Base-by-base conservation (phyloP, 2,329 filamentous ascomycete species). In the Tolypocladium amazonense region DNA sequence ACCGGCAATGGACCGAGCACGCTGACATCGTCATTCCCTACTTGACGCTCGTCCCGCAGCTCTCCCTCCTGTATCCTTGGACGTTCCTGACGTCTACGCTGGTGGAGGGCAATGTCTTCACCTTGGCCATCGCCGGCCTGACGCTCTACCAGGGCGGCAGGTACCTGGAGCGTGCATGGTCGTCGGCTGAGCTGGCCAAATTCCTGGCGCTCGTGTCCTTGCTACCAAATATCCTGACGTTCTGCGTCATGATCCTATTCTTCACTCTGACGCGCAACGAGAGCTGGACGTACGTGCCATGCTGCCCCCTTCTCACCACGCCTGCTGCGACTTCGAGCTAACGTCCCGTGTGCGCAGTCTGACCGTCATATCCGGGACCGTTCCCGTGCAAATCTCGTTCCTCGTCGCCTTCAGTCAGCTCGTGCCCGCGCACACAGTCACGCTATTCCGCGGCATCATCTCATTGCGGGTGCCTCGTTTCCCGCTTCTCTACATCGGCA, bases 351-450 rank as follows among this genome's bases (percentile, higher is more conserved):
- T 57, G 37, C 23, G 20, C 68, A 94, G 89, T 58, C 76, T 90
- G 55, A 92, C 89, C 54, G 88, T 89, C 64, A 90, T 97, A 70
- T 90, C 89, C 66, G 94, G 94, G 66, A 92, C 92, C 59, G 88
- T 96, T 64, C 87, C 92, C 20, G 80, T 97, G 60, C 93, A 97
- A 74, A 92, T 94, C 55, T 88, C 89, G 62, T 97, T 97, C 77
- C 88, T 99, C 62, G 90, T 97, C 68, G 90, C 93, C 59, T 96
- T 97, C 76, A 97, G 96, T 76, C 94, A 99, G 75, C 89, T 99
- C 56, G 89, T 97, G 41, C 94, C 94, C 27, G 92, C 96, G 63
- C 94, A 99, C 74, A 99, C 94, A 14, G 93, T 97, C 58, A 94
- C 93, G 5, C 84, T 99, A 61, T 93, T 96, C 77, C 88, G 89